A percentile compares a stretch with the other conserved stretches of the same genome.
These are phyloP conservation scores for Amanita thiersii DNA, from an alignment of 768 basidiomycete genomes.

Conservation along the genomic window DNA sequence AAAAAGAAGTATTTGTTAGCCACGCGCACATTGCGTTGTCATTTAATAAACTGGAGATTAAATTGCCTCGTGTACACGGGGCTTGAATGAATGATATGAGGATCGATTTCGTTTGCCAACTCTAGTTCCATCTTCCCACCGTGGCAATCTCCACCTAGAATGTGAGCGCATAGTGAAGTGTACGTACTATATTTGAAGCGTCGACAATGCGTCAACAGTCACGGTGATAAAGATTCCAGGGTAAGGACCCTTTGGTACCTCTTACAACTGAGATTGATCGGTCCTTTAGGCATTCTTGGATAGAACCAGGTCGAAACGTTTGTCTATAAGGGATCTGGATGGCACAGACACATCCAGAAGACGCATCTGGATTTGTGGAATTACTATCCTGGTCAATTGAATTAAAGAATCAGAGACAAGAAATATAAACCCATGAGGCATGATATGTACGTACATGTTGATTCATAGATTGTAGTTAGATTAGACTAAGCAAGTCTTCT, in stretches of 20 bases:
- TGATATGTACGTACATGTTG: slow-evolving; percentile 4
- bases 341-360: too few species aligned
- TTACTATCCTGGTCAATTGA: too few species aligned
- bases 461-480: background rate
- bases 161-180: slow-evolving; percentile 1
- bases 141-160: slow-evolving; percentile 6
- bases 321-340: too few species aligned
- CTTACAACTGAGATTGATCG: slow-evolving; percentile 3
- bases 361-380: too few species aligned
- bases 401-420: slow-evolving; percentile 1
- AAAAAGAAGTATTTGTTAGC: slow-evolving; percentile 6
- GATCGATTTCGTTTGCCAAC: slow-evolving; percentile 5
- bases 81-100: slow-evolving; percentile 4
- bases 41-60: slow-evolving; percentile 7
- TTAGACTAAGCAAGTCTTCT: too few species aligned
- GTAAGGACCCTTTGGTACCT: slow-evolving; percentile 6
- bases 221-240: slow-evolving; percentile 6
- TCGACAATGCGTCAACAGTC: slow-evolving; percentile 6
- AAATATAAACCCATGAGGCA: slow-evolving; percentile 6
- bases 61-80: slow-evolving; percentile 9
- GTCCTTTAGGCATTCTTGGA: slow-evolving; percentile 1
- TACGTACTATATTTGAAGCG: slow-evolving; percentile 8
- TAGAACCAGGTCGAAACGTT: slow-evolving; percentile 8
- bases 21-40: slow-evolving; percentile 9
- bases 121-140: too few species aligned